Percentiles rank a stretch among this genome's conserved stretches.
These are phyloP conservation scores for Erucastrum elatum DNA, from an alignment of 345 rosid genomes.

Conservation along the genomic window DNA sequence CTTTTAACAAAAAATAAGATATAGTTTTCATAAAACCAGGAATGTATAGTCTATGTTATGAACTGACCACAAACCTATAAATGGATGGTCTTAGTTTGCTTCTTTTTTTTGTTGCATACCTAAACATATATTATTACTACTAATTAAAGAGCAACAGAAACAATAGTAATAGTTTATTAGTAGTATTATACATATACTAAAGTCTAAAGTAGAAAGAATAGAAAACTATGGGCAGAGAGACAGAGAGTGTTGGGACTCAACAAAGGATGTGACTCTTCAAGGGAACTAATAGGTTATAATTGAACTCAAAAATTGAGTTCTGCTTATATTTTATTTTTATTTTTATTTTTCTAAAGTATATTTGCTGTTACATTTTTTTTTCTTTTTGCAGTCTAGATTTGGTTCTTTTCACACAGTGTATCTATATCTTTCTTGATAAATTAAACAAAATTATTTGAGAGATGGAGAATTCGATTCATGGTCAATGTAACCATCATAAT, in stretches of 20 bases:
- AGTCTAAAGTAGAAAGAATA: neutral
- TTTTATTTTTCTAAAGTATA: neutral
- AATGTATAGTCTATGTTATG: neutral
- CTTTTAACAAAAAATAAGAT: neutral
- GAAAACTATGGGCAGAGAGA: conserved; percentile 21
- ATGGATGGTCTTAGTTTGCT: neutral
- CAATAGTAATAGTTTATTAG: neutral
- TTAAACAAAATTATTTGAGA: neutral
- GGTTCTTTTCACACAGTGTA: conserved; percentile 13
- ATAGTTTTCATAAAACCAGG: neutral
- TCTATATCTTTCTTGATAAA: conserved; percentile 33
- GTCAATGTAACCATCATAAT: conserved; percentile 28
- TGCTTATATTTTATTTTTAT: neutral
- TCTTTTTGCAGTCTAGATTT: neutral
- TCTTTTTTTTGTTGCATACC: neutral
- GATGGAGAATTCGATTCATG: conserved; percentile 11
- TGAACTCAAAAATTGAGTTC: neutral
- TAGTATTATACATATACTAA: neutral
- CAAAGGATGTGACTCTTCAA: conserved; percentile 26
- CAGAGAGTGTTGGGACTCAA: conserved; percentile 34
- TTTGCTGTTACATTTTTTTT: neutral
- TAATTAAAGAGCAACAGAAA: conserved; percentile 4
- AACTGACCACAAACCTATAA: conserved; percentile 18
- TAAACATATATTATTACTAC: neutral
- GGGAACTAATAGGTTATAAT: neutral